Conservation (phyloP, 768 basidiomycete species). For the Candolleomyces efflorescens region DNA sequence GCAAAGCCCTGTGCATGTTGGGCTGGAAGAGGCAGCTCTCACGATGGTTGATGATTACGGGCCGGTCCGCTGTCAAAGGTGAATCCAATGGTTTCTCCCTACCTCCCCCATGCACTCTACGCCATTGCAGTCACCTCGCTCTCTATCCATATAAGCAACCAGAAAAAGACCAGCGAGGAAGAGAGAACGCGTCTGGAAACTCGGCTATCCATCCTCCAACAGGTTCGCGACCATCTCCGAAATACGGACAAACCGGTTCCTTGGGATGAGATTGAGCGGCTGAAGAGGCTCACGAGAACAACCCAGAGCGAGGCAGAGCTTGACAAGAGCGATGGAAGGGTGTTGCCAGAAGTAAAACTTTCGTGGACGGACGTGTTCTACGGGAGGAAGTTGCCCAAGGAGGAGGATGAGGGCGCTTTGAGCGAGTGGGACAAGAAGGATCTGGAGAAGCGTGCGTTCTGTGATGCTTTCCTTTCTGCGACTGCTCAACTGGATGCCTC, state of each 20-base stretch:
- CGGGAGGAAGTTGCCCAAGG: slow-evolving; percentile 29
- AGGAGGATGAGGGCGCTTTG: slow-evolving; percentile 2
- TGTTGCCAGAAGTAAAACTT: slow-evolving; percentile 21
- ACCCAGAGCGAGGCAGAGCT: not conserved
- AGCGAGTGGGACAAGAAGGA: slow-evolving; percentile 12
- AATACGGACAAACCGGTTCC: slow-evolving; percentile 29
- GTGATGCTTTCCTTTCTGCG: not conserved
- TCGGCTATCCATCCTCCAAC: slow-evolving; percentile 59
- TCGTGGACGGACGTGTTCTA: slow-evolving; percentile 51
- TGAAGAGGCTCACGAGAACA: slow-evolving; percentile 49
- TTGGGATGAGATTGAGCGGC: slow-evolving; percentile 46
- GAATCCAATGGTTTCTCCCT: slow-evolving; percentile 19
- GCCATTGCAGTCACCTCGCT: slow-evolving; percentile 63
- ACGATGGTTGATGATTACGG: too few relatives aligned
- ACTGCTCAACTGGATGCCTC: too few relatives aligned
- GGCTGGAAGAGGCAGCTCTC: too few relatives aligned
- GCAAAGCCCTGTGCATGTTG: too few relatives aligned
- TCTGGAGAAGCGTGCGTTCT: slow-evolving; percentile 7
- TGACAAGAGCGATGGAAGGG: not conserved
- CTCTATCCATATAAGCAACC: slow-evolving; percentile 60
- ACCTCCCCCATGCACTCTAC: slow-evolving; percentile 63
- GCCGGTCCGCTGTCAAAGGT: too few relatives aligned
- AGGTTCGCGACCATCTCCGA: slow-evolving; percentile 49
- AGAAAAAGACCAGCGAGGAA: slow-evolving; percentile 44
- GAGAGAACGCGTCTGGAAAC: slow-evolving; percentile 53